Percentiles rank a stretch among this genome's conserved stretches.
These are phyloP conservation scores for Goffeauzyma gilvescens DNA, from an alignment of 768 basidiomycete genomes.

Conservation along the genomic window DNA sequence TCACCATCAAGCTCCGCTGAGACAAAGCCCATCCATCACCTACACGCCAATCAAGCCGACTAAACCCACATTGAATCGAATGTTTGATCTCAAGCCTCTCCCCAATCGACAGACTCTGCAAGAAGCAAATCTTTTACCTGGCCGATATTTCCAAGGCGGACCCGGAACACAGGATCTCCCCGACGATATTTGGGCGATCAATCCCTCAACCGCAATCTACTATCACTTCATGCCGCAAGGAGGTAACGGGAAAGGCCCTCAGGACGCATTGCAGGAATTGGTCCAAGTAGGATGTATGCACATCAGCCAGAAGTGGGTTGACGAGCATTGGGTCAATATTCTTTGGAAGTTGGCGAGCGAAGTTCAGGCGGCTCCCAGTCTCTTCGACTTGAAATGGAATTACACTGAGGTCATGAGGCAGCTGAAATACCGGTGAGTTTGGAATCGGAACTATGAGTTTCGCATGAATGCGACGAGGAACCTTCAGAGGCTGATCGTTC, in stretches of 20 bases:
- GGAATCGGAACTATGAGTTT: too few species aligned
- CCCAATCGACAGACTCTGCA: too few species aligned
- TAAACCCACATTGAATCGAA: too few species aligned
- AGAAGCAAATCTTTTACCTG: too few species aligned
- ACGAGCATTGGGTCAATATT: constrained; percentile 76
- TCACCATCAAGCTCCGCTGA: background rate
- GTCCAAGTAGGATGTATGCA: constrained; percentile 38
- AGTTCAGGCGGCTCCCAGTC: constrained; percentile 51
- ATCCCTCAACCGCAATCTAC: constrained; percentile 11
- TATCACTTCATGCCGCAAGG: constrained; percentile 18
- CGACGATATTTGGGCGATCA: constrained; percentile 17
- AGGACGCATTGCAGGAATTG: constrained; percentile 14
- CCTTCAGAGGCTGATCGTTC: background rate
- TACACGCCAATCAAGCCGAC: background rate
- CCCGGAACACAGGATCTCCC: too few species aligned
- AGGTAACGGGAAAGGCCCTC: constrained; percentile 6
- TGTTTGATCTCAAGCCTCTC: too few species aligned
- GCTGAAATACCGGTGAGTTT: constrained; percentile 57
- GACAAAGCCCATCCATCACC: background rate
- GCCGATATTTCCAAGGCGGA: too few species aligned
- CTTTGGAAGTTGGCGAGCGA: constrained; percentile 90
- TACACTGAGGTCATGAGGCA: constrained; percentile 67
- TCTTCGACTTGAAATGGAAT: constrained; percentile 49
- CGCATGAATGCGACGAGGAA: background rate
- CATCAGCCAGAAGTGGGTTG: constrained; percentile 61